These are phyloP conservation scores for Groenewaldozyma auringiensis DNA, from an alignment of 1,139 yeast genomes.

Conservation along the genomic window DNA sequence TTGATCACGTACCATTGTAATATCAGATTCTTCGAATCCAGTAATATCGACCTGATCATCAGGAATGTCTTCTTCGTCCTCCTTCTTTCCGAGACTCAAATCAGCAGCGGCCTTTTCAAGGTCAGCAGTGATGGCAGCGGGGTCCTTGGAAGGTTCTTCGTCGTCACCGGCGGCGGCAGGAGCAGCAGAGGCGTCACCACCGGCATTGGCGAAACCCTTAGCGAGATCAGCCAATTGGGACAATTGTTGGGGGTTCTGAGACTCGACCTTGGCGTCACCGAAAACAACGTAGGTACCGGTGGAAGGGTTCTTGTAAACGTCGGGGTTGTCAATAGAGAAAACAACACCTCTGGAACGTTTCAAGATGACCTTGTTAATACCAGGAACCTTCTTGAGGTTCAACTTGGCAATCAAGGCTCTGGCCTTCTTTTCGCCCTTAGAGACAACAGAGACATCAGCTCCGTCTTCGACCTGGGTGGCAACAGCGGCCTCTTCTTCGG, in stretches of 20 bases:
- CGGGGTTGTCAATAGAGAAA: conserved; percentile 90
- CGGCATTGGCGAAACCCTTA: conserved; percentile 22
- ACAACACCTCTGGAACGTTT: conserved; percentile 90
- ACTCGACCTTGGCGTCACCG: conserved; percentile 97
- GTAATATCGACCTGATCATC: conserved; percentile 65
- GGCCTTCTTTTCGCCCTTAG: conserved; percentile 95
- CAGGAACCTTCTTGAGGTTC: conserved; percentile 85
- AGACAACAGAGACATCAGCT: conserved; percentile 74
- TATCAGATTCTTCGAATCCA: conserved; percentile 72
- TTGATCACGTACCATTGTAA: conserved; percentile 80
- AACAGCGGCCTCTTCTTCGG: conserved; percentile 24
- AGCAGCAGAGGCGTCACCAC: conserved; percentile 17
- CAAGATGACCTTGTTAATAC: conserved; percentile 92
- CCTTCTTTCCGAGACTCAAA: conserved; percentile 25
- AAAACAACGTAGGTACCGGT: conserved; percentile 95
- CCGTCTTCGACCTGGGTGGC: conserved; percentile 63
- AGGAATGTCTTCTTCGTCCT: conserved; percentile 28
- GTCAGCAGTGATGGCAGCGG: conserved; percentile 85
- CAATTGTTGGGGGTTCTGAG: conserved; percentile 34
- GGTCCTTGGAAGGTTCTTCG: conserved; percentile 43
- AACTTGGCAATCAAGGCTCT: conserved; percentile 84
- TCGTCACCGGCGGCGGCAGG: conserved; percentile 37
- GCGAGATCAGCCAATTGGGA: conserved; percentile 29
- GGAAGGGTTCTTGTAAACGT: conserved; percentile 79
- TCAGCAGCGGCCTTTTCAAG: conserved; percentile 69